Base-by-base conservation (phyloP, 2,329 filamentous ascomycete species). In the Ambrosiella cleistominuta region DNA sequence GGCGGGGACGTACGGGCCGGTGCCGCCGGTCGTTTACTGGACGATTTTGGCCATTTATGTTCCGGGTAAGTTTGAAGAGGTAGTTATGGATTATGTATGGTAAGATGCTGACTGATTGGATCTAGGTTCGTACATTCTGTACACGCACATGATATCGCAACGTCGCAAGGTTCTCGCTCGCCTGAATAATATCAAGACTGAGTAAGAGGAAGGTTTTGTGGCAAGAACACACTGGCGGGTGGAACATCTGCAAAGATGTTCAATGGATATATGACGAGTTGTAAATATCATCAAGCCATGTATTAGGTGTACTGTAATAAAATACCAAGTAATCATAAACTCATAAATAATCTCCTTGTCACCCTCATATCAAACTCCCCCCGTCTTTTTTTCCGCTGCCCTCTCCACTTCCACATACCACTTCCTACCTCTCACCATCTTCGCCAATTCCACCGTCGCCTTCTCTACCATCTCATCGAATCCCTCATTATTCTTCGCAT, bases 81-180 rank as follows among this genome's bases (percentile, higher is more conserved):
- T 6, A 4, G 13, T 6, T 3, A 9, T 35, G 47, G 15, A 2
- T 7, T 45, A 44, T 35, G 39, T 49, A 19, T 9, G 3, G 36
- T 54, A 36, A n/a, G 1, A 9, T 1, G 13, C 15, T 35, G 12
- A 27, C 37, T 60, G 8, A 35, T 38, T 56, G 19, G 40, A 19
- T 9, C 15, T 42, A 73, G 85, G 88, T 73, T 66, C 86, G 3
- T 95, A 93, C 66, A 78, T 94, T 58, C 72, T 97, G 60, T 97
- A 93, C 68, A 88, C 86, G 19, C 86, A 98, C 71, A 97, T 98
- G 93, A 87, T 97, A 76, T 76, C 77, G 62, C 93, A 98, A 77
- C 78, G 91, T 64, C 77, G 80, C 63, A 95, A 88, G 77, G 80
- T 91, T 57, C 52, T 58, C 35, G 59, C 56, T 38, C 59, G 59